Base-by-base conservation (phyloP, 306 rosid species). In the Cucurbita moschata region DNA sequence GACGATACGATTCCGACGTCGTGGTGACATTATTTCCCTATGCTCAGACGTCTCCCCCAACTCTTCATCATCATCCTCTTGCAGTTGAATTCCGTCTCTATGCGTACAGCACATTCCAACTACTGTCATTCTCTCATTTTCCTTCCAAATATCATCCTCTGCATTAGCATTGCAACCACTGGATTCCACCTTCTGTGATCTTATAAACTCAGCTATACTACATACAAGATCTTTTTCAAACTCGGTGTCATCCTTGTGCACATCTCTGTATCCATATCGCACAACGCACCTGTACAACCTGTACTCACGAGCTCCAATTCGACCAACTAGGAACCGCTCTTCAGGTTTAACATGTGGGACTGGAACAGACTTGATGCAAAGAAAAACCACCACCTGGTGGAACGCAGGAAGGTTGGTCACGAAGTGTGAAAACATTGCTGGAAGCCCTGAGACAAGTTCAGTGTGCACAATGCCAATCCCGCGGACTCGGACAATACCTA, bases 191-290 rank as follows among this genome's bases (percentile, higher is more conserved):
- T 18, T 43, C 51, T 23, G 54, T 37, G 54, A 66, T 50, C 72
- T 66, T 43, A 66, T 66, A 10, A 66, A 66, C 72, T 66, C 72
- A 2, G 53, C 72, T 42, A 66, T 66, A 43, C 72, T 66, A 23
- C 54, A 66, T 66, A 66, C 54, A 46, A 66, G 54, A 19, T 66
- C 72, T 3, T 43, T 66, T 46, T 66, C 72, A 46, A 66, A 66
- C 46, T 66, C 72, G 12, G 46, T 16, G 23, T 53, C 62, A 18
- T 73, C 76, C 64, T 73, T 54, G 66, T 73, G 76, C 38, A 55
- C 76, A 56, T 73, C 76, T 30, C 76, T 42, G 58, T 73, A 73
- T 73, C 76, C 76, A 73, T 73, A 73, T 23, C 66, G 65, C 26
- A 56, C 76, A 57, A 73, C 38, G 19, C 76, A 73, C 52, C 76